phyloP scores from a whole-genome alignment of 208 protist genomes.

The Naegleria fowleri region DNA sequence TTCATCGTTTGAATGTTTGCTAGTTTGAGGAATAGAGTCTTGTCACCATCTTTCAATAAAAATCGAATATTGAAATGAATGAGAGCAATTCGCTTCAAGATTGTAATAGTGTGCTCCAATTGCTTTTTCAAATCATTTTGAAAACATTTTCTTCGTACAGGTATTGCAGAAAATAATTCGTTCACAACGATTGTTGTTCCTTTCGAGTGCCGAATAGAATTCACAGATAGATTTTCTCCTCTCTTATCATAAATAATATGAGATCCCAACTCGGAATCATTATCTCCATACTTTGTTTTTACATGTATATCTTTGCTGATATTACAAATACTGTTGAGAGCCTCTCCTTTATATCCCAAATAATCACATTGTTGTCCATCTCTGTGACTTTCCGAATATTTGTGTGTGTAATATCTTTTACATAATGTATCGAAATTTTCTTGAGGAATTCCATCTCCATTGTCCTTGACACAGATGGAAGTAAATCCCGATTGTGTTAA shows the following conservation, averaged over 20 bases:
- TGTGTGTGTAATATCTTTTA: not conserved
- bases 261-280: not conserved
- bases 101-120: not conserved
- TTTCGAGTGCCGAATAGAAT: not conserved
- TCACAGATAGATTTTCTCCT: not conserved
- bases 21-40: not conserved
- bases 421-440: not conserved
- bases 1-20: not conserved
- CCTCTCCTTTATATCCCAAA: not conserved
- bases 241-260: not conserved
- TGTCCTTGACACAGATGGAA: not conserved
- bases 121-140: not conserved
- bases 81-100: not conserved
- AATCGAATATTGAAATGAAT: not conserved
- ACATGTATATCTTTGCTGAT: not conserved
- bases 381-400: not conserved
- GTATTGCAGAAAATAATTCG: not conserved
- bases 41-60: not conserved
- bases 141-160: not conserved
- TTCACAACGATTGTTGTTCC: not conserved
- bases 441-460: not conserved
- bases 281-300: not conserved
- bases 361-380: not conserved
- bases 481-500: not conserved
- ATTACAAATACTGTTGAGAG: not conserved